Base-by-base conservation (phyloP, 768 basidiomycete species). In the Baorangia bicolor region DNA sequence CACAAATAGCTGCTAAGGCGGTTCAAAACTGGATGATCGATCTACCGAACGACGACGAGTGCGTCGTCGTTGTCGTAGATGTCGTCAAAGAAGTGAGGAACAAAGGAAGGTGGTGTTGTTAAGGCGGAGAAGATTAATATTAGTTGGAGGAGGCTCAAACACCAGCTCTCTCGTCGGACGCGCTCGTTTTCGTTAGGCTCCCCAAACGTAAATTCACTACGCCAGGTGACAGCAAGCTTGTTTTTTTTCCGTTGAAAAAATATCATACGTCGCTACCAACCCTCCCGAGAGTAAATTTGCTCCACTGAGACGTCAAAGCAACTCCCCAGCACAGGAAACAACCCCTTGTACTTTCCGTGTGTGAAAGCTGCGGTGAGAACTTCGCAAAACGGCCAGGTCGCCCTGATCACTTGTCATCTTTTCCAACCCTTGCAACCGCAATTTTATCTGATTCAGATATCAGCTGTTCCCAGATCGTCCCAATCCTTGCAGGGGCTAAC, bases 1-100 rank as follows among this genome's bases (percentile, higher is more conserved):
- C 64, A 16, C 67, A 64, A 64, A 59, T 56, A 53, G 65, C 39
- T n/a, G n/a, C n/a, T n/a, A 61, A 69, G 54, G 47, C 38, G 31
- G 44, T 43, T 56, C 54, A 48, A 59, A 59, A 56, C 53, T 9
- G 49, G 58, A 46, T 52, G 53, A 57, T 62, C 54, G 53, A 57
- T 62, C 54, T 33, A 40, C 23, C 47, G 10, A 23, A 44, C 49
- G 28, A 44, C 51, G 47, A 48, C 55, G 50, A 31, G 27, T 21
- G 25, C 38, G 27, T 28, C 35, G 52, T 21, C 33, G 53, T 21
- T 21, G 57, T 56, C 48, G 59, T 44, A 30, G 56, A 13, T 33
- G 55, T 58, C 45, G 64, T 39, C 45, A 41, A 23, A 37, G 23
- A 41, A 33, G 34, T 14, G 33, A 45, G 23, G 46, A 57, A 60